A percentile compares a stretch with the other conserved stretches of the same genome.
Conservation (phyloP, 495 filamentous ascomycete genomes). For the Schizothecium vesticola region DNA sequence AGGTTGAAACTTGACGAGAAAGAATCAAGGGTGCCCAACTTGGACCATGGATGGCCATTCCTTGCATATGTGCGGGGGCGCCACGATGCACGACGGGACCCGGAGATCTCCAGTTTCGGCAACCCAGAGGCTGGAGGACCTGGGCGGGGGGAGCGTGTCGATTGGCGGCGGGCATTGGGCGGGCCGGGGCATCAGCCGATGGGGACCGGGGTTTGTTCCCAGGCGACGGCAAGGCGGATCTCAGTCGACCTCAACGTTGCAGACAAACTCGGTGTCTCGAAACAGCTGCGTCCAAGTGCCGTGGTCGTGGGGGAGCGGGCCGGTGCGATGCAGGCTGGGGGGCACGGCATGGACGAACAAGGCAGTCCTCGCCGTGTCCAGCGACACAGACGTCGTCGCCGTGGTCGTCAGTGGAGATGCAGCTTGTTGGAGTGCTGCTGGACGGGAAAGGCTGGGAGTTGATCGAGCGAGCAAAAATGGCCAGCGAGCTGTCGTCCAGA, state of each 20-base stretch:
- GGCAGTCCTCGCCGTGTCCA: background rate
- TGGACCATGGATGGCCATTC: background rate
- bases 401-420: background rate
- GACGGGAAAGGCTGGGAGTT: background rate
- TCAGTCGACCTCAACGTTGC: too few relatives aligned
- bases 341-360: background rate
- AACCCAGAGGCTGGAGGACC: background rate
- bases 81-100: background rate
- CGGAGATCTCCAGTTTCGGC: background rate
- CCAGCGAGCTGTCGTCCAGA: background rate
- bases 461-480: background rate
- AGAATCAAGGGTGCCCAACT: background rate
- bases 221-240: background rate
- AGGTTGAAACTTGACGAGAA: background rate
- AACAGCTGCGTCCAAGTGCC: background rate
- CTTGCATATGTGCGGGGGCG: slow-evolving; percentile 2
- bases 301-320: background rate
- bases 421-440: background rate
- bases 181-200: background rate
- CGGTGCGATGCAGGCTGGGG: background rate
- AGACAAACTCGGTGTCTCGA: background rate
- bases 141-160: background rate
- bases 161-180: background rate
- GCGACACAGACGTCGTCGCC: background rate
- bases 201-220: background rate